phyloP scores from a whole-genome alignment of 768 basidiomycete species.

The Lanmaoa pseudosensibilis region DNA sequence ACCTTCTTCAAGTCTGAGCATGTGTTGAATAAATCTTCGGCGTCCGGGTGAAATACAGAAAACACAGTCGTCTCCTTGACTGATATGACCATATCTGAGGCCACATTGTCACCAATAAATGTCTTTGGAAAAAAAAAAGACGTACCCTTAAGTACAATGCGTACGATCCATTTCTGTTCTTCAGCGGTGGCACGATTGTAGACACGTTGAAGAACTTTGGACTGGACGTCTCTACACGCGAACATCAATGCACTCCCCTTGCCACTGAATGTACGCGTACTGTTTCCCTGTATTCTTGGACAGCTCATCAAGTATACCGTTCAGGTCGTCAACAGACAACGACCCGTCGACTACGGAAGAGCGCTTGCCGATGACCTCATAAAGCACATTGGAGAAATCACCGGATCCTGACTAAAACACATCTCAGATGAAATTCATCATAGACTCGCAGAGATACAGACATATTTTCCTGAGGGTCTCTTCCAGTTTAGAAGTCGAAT shows the following conservation, averaged over 20 bases:
- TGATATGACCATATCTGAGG: constrained; percentile 82
- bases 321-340: constrained; percentile 81
- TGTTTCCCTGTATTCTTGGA: constrained; percentile 71
- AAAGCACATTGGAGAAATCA: constrained; percentile 85
- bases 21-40: constrained; percentile 91
- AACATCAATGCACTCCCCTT: constrained; percentile 6
- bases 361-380: constrained; percentile 81
- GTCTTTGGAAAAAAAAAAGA: background rate
- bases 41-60: constrained; percentile 89
- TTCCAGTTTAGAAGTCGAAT: constrained; percentile 89
- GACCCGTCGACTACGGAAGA: constrained; percentile 76
- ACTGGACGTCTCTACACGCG: constrained; percentile 64
- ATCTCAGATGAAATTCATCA: background rate
- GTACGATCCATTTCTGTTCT: constrained; percentile 95
- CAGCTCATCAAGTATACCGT: constrained; percentile 76
- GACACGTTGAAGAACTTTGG: constrained; percentile 71
- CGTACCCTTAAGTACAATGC: constrained; percentile 91
- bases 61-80: constrained; percentile 95
- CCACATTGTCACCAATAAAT: background rate
- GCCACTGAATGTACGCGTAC: constrained; percentile 40
- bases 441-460: constrained; percentile 34
- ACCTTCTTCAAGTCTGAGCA: constrained; percentile 96
- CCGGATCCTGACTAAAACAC: constrained; percentile 63
- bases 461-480: constrained; percentile 67
- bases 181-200: constrained; percentile 79